These are phyloP conservation scores for Alternaria brassicae DNA, from an alignment of 2,329 filamentous ascomycete species.

Conservation along the genomic window DNA sequence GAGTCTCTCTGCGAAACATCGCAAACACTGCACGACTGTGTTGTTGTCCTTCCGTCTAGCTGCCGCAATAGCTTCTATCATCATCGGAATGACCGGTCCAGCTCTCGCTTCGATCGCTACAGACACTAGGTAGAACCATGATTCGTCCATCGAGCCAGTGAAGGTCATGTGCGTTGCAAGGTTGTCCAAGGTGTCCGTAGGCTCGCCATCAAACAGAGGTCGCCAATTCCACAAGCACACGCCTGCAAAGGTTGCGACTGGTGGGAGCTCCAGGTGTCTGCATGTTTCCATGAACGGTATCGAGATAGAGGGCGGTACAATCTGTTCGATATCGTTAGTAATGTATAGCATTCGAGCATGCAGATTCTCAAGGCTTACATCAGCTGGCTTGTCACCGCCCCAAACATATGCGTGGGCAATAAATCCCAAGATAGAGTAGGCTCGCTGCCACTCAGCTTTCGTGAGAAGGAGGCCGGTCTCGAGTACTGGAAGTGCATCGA, in stretches of 20 bases:
- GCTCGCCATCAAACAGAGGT: conserved; percentile 83
- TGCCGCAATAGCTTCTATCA: conserved; percentile 85
- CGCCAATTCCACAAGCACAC: conserved; percentile 97
- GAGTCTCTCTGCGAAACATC: conserved; percentile 82
- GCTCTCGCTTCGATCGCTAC: conserved; percentile 94
- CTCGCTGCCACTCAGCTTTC: conserved; percentile 89
- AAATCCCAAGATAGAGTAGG: conserved; percentile 80
- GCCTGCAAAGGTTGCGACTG: conserved; percentile 92
- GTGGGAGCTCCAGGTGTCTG: conserved; percentile 80
- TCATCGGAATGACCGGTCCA: conserved; percentile 83
- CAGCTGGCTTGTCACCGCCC: conserved; percentile 77
- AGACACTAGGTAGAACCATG: conserved; percentile 97
- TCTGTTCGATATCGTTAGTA: conserved; percentile 49
- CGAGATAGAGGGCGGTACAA: conserved; percentile 80
- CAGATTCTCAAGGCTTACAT: conserved; percentile 59
- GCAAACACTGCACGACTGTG: conserved; percentile 79
- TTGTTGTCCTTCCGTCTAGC: conserved; percentile 72
- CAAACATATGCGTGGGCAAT: conserved; percentile 88
- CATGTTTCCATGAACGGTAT: conserved; percentile 82
- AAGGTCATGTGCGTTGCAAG: conserved; percentile 88
- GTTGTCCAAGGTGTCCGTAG: conserved; percentile 84
- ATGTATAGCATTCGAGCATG: conserved; percentile 6
- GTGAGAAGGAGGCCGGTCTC: conserved; percentile 81
- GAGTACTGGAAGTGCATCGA: conserved; percentile 82
- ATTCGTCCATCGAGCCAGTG: conserved; percentile 93